Evolutionary conservation across 2,329 filamentous ascomycete genomes (phyloP).

Genomic region (Sclerotinia minor): DNA sequence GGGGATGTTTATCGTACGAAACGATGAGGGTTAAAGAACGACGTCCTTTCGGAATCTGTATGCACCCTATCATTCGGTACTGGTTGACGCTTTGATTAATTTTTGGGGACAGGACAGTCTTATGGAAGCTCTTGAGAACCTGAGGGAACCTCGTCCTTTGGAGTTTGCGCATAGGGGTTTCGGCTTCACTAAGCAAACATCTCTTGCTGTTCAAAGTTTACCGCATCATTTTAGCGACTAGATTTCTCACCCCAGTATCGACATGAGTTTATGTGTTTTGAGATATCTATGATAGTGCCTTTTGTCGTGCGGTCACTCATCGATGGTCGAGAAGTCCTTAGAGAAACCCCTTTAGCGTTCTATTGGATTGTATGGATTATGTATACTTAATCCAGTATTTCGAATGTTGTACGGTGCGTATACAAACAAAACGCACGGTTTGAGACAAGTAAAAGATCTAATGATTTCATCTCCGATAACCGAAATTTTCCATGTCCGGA

Average conservation of each 20-base stretch:
- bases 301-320: not conserved
- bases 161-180: not conserved
- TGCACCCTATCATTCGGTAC: not conserved
- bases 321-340: too few species aligned
- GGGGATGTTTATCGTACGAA: conserved; percentile 48
- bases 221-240: not conserved
- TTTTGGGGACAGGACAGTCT: not conserved
- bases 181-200: not conserved
- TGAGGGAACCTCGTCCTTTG: conserved; percentile 7
- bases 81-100: not conserved
- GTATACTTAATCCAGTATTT: too few species aligned
- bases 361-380: too few species aligned
- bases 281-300: not conserved
- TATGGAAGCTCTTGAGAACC: not conserved
- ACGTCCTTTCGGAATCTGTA: not conserved
- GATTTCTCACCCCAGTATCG: not conserved
- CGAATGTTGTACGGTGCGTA: too few species aligned
- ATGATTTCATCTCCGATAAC: too few species aligned
- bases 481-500: too few species aligned
- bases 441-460: too few species aligned
- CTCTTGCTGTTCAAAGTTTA: not conserved
- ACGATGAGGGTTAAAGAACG: conserved; percentile 18
- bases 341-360: too few species aligned
- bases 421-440: too few species aligned
- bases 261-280: not conserved